Conservation (phyloP, 1,284 basidiomycete genomes). For the Apiotrichum akiyoshidainum region DNA sequence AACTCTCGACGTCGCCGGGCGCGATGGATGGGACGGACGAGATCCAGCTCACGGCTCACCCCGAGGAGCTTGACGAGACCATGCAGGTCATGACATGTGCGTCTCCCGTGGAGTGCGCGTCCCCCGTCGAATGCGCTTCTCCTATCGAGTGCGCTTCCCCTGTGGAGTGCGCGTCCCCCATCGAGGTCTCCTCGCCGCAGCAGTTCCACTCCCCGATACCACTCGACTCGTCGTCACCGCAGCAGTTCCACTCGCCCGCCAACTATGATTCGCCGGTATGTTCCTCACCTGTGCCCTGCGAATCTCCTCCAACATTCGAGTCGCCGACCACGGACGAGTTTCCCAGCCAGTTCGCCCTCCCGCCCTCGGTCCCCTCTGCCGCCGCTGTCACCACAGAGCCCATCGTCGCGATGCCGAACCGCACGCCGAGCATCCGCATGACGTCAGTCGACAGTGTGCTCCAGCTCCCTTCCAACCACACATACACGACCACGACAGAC, state of each 20-base stretch:
- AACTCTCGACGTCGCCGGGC: background rate
- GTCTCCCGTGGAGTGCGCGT: background rate
- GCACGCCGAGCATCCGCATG: constrained; percentile 1
- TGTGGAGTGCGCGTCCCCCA: constrained; percentile 1
- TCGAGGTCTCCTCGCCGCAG: constrained; percentile 9
- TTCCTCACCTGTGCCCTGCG: too few species aligned
- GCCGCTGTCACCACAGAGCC: background rate
- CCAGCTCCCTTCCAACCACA: background rate
- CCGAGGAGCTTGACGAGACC: background rate
- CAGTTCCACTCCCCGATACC: constrained; percentile 6
- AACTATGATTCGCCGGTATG: background rate
- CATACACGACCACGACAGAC: too few species aligned
- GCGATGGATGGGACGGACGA: background rate
- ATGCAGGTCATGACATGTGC: background rate
- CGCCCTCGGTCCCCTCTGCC: background rate
- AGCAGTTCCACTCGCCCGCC: too few species aligned
- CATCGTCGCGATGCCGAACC: background rate
- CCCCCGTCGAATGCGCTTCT: constrained; percentile 5
- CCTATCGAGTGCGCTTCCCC: constrained; percentile 5
- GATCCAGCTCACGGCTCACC: background rate
- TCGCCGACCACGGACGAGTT: constrained; percentile 10
- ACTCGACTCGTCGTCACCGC: constrained; percentile 2
- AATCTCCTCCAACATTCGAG: background rate
- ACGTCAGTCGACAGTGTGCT: background rate
- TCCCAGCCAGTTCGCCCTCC: background rate